Conservation (phyloP, 352 stramenopile genomes). For the Globisporangium megalacanthum region DNA sequence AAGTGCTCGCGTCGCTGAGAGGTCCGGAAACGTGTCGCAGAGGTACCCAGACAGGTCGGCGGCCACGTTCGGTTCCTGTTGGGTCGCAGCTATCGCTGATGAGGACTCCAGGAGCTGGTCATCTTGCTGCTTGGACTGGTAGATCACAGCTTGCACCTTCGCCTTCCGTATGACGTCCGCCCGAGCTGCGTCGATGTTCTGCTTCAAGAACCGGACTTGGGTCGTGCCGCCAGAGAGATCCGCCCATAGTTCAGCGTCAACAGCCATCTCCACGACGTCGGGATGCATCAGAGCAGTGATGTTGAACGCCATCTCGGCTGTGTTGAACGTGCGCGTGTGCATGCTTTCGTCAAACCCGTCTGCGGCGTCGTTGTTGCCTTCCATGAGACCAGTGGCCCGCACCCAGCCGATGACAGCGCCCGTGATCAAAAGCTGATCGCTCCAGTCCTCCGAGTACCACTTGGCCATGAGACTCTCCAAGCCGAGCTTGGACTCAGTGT, state of each 20-base stretch:
- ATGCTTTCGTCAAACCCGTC: constrained; percentile 68
- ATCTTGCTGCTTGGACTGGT: constrained; percentile 34
- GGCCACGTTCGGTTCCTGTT: constrained; percentile 32
- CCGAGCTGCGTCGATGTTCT: constrained; percentile 51
- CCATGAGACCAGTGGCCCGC: constrained; percentile 83
- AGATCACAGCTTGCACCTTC: constrained; percentile 47
- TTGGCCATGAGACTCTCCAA: constrained; percentile 85
- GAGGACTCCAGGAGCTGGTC: constrained; percentile 25
- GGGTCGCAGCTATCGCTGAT: constrained; percentile 7
- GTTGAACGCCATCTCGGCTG: constrained; percentile 88
- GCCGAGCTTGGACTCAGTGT: constrained; percentile 86
- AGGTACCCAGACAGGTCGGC: constrained; percentile 77
- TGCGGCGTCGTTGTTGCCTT: constrained; percentile 84
- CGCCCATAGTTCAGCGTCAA: constrained; percentile 66
- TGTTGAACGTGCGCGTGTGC: constrained; percentile 82
- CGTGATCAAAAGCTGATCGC: constrained; percentile 79
- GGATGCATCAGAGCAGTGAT: constrained; percentile 78
- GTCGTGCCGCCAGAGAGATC: constrained; percentile 81
- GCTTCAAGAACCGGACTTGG: constrained; percentile 69
- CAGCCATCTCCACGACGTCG: constrained; percentile 63
- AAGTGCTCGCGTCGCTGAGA: constrained; percentile 33
- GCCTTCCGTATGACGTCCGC: constrained; percentile 44
- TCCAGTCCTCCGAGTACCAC: constrained; percentile 84
- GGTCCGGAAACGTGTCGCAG: constrained; percentile 56
- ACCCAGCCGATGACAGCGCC: constrained; percentile 87